These are phyloP conservation scores for Sugiyamaella japonica DNA, from an alignment of 1,139 yeast species.

Conservation along the genomic window DNA sequence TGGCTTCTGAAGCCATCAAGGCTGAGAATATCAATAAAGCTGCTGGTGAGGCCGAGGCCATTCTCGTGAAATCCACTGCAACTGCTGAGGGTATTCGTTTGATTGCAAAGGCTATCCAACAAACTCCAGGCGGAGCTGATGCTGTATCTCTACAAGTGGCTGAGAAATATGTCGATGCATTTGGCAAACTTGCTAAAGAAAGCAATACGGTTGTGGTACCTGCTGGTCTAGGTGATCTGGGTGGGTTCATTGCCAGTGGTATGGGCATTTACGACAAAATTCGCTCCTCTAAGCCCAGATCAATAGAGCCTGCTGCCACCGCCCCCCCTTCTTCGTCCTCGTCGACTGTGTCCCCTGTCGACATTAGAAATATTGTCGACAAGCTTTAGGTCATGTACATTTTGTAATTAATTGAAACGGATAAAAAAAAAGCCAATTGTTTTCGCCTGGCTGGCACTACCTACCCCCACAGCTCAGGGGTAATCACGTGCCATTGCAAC, in stretches of 20 bases:
- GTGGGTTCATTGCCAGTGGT: slow-evolving; percentile 75
- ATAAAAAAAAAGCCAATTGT: not conserved
- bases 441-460: too few species aligned
- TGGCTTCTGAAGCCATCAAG: slow-evolving; percentile 69
- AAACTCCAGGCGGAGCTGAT: slow-evolving; percentile 68
- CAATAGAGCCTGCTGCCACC: not conserved
- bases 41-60: slow-evolving; percentile 68
- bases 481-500: too few species aligned
- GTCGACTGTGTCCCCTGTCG: slow-evolving; percentile 3
- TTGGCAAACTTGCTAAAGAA: slow-evolving; percentile 80
- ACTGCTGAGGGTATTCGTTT: slow-evolving; percentile 68
- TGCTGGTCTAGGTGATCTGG: slow-evolving; percentile 70
- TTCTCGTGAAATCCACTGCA: slow-evolving; percentile 68
- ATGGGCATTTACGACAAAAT: slow-evolving; percentile 67
- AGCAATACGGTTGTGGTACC: slow-evolving; percentile 77
- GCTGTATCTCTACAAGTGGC: slow-evolving; percentile 82
- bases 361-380: slow-evolving; percentile 11
- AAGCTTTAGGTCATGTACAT: slow-evolving; percentile 11
- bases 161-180: slow-evolving; percentile 78
- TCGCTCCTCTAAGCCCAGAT: slow-evolving; percentile 22
- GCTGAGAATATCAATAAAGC: slow-evolving; percentile 65
- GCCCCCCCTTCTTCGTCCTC: not conserved
- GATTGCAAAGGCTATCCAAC: slow-evolving; percentile 65
- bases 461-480: too few species aligned
- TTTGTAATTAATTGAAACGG: not conserved